Evolutionary conservation across 2,329 filamentous ascomycete species (phyloP).

Genomic region (Aspergillus chevalieri): DNA sequence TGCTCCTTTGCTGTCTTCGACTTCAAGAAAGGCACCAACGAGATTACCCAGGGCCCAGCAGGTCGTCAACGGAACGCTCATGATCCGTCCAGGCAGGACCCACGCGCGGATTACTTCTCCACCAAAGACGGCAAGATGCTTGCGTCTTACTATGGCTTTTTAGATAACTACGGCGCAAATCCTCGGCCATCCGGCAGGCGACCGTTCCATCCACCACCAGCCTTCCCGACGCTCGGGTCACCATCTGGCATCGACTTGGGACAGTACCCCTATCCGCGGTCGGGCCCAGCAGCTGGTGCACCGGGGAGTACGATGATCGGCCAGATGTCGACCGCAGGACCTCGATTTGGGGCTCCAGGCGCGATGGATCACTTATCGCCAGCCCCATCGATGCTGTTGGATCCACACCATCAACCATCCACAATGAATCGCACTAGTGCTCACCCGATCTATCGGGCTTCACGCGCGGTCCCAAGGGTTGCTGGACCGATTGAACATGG

Average conservation of each 20-base stretch:
- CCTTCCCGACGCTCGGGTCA: conserved; percentile 65
- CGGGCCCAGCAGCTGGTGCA: background rate
- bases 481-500: conserved; percentile 26
- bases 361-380: conserved; percentile 29
- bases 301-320: too few species aligned
- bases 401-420: conserved; percentile 43
- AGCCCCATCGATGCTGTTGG: conserved; percentile 40
- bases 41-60: conserved; percentile 39
- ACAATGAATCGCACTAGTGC: conserved; percentile 15
- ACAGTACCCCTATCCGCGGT: background rate
- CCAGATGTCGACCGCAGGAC: background rate
- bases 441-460: conserved; percentile 27
- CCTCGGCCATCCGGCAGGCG: conserved; percentile 47
- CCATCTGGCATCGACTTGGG: conserved; percentile 45
- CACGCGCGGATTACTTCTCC: conserved; percentile 86
- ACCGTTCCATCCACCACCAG: conserved; percentile 67
- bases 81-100: conserved; percentile 46
- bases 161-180: conserved; percentile 82
- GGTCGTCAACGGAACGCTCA: conserved; percentile 11
- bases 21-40: conserved; percentile 74
- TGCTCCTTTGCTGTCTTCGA: conserved; percentile 98
- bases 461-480: conserved; percentile 20
- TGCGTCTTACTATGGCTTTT: conserved; percentile 90
- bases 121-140: conserved; percentile 98
- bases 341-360: conserved; percentile 18